Evolutionary conservation across 768 basidiomycete genomes (phyloP), one percentile per base, ranked within the genome.

Genomic region (Lentinus tigrinus): DNA sequence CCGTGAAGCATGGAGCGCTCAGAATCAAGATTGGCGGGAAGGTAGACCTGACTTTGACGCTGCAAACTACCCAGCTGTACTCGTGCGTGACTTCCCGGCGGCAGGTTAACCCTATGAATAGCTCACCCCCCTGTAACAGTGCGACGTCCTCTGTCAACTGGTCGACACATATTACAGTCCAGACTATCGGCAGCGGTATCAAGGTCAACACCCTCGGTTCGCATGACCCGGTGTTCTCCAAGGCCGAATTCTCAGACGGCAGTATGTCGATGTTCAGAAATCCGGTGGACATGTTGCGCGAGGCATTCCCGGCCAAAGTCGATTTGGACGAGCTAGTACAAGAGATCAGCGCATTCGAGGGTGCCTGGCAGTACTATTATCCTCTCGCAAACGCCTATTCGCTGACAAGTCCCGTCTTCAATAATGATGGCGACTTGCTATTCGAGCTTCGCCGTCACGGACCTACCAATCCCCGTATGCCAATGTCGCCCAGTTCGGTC

Each of bases 361-460:
- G 70, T 39, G 57, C 51, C 21, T 73, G 70, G 70, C 42, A 65
- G 46, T 61, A 57, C 44, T 65, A 61, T 56, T 70, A 61, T 47
- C 65, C 65, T 37, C 65, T 62, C 38, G 56, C 62, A 7, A 52
- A 62, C 21, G 62, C 68, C n/a, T 71, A 65, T 62, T 58, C 60
- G 26, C 65, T 73, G 40, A 57, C 66, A n/a, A 66, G 68, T 56
- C 72, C 72, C 10, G 64, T 66, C 3, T 73, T 73, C 66, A 72
- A 68, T 60, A 34, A 52, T 49, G 47, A 63, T 28, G 72, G 72
- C 37, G 72, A 73, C 56, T 52, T 73, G 24, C 39, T 72, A 14
- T 69, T 71, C 62, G 68, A 72, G 58, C 64, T 72, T 17, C 61
- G 63, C 43, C 43, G 43, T 19, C 9, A 46, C 43, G 43, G 43